A percentile compares a stretch with the other conserved stretches of the same genome.
Conservation (phyloP, 2,329 filamentous ascomycete genomes). For the Exutisphaerella laricina region DNA sequence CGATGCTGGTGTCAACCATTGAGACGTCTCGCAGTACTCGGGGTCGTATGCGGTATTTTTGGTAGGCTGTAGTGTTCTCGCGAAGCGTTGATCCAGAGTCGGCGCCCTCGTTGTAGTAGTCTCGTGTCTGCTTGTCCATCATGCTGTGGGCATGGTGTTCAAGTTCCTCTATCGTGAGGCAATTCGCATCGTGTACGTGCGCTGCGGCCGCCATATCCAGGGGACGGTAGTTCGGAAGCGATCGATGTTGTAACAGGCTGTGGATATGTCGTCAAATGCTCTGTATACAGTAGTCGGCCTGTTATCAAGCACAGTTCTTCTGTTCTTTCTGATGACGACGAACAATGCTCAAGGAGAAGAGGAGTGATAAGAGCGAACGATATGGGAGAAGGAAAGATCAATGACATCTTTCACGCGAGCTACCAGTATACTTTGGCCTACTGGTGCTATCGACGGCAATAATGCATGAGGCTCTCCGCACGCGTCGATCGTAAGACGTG, state of each 20-base stretch:
- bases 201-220: slow-evolving; percentile 6
- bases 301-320: no score
- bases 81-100: slow-evolving; percentile 34
- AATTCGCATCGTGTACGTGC: slow-evolving; percentile 35
- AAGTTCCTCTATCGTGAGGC: slow-evolving; percentile 40
- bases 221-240: no score
- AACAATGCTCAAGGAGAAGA: neutral
- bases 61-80: slow-evolving; percentile 51
- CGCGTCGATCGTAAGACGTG: neutral
- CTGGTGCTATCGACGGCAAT: neutral
- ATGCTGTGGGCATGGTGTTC: slow-evolving; percentile 34
- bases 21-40: slow-evolving; percentile 40
- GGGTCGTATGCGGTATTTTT: slow-evolving; percentile 40
- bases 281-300: neutral
- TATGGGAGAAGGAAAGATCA: neutral
- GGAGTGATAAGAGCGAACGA: neutral
- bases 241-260: no score
- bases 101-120: slow-evolving; percentile 38
- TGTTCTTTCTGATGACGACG: no score
- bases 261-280: no score
- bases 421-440: neutral
- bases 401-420: neutral
- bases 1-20: slow-evolving; percentile 37
- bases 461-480: neutral
- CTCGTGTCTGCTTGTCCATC: slow-evolving; percentile 38